Evolutionary conservation across 129 eudicot genomes (phyloP).

Genomic region (carrot (Daucus carota)): DH1_v3.0 NC_030384.2:43046001-43046500

Average conservation of each 20-base stretch:
- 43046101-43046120: neutral
- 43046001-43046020: constrained; percentile 32
- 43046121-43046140: neutral
- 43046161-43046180: neutral
- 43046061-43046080: constrained; percentile 11
- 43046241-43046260: neutral
- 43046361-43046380: neutral
- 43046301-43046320: neutral
- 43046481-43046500: neutral
- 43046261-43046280: neutral
- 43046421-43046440: neutral
- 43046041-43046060: neutral
- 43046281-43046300: neutral
- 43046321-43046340: neutral
- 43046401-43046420: neutral
- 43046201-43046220: neutral
- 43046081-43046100: neutral
- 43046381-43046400: neutral
- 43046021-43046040: constrained; percentile 42
- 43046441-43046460: constrained; percentile 1
- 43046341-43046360: neutral
- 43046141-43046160: neutral
- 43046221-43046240: neutral
- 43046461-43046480: neutral
- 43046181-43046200: neutral